Percentiles rank a stretch among this genome's conserved stretches.
These are phyloP conservation scores for Tephrocybe sp. DNA, from an alignment of 768 basidiomycete genomes.

Conservation along the genomic window DNA sequence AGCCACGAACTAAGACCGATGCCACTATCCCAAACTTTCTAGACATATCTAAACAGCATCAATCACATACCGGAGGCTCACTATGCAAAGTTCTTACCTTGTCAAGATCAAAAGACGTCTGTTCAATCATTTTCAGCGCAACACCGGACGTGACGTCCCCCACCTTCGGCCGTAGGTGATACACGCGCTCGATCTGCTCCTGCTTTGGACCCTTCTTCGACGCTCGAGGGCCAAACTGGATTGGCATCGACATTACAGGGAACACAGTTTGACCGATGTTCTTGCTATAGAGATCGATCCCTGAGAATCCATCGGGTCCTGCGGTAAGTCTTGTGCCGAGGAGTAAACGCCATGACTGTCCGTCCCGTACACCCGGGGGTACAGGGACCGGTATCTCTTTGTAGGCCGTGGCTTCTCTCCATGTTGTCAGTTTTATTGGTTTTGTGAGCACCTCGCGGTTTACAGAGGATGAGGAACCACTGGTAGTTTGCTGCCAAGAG, in stretches of 20 bases:
- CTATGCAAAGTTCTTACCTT: constrained; percentile 57
- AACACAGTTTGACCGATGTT: constrained; percentile 49
- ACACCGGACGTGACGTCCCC: constrained; percentile 19
- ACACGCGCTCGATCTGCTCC: constrained; percentile 63
- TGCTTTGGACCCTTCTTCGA: constrained; percentile 50
- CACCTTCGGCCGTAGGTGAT: constrained; percentile 32
- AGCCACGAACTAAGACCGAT: constrained; percentile 85
- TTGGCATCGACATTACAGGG: constrained; percentile 70
- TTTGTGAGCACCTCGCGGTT: constrained; percentile 32
- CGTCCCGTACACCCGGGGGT: constrained; percentile 51
- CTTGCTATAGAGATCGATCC: constrained; percentile 43
- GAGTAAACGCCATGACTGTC: constrained; percentile 67
- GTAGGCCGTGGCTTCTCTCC: constrained; percentile 67
- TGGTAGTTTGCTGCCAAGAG: constrained; percentile 48
- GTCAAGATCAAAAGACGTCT: constrained; percentile 90
- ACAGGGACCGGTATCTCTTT: constrained; percentile 70
- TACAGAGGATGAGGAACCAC: constrained; percentile 6
- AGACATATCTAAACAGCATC: constrained; percentile 29
- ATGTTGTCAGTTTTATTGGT: constrained; percentile 72
- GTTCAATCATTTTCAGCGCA: constrained; percentile 61
- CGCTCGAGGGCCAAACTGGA: constrained; percentile 37
- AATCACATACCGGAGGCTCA: background rate
- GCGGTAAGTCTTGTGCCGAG: constrained; percentile 40
- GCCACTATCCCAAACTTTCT: constrained; percentile 99
- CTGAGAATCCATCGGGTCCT: constrained; percentile 18